Evolutionary conservation across 2,329 filamentous ascomycete species (phyloP).

Genomic region (Fusarium sp.): DNA sequence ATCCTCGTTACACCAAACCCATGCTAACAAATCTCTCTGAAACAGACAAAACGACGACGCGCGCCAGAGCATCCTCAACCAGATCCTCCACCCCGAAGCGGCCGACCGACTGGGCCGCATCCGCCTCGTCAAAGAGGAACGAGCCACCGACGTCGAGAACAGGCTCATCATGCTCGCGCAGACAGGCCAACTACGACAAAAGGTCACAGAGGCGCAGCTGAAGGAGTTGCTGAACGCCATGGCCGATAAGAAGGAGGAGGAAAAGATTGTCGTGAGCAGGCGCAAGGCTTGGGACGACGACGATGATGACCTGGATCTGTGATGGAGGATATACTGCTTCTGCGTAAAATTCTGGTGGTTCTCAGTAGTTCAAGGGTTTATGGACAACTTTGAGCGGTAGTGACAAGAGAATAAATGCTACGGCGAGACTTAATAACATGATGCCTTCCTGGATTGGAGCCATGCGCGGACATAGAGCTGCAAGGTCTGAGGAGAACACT

Average conservation of each 20-base stretch:
- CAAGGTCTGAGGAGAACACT: neutral
- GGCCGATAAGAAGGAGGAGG: constrained; percentile 80
- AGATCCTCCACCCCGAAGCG: constrained; percentile 95
- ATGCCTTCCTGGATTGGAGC: neutral
- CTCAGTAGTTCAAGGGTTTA: neutral
- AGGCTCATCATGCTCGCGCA: constrained; percentile 91
- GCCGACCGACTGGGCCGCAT: constrained; percentile 94
- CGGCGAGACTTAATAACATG: neutral
- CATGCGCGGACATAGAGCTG: neutral
- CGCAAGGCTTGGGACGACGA: constrained; percentile 89
- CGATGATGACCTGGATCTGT: constrained; percentile 80
- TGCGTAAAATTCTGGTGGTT: neutral
- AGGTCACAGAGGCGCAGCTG: constrained; percentile 92
- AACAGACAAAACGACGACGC: constrained; percentile 71
- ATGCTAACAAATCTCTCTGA: neutral
- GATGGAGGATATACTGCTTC: constrained; percentile 20
- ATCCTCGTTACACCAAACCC: neutral
- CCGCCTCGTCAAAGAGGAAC: constrained; percentile 92
- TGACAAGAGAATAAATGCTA: neutral
- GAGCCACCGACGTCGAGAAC: constrained; percentile 92
- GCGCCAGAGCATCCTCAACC: constrained; percentile 81
- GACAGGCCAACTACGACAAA: constrained; percentile 84
- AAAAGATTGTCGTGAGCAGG: constrained; percentile 88
- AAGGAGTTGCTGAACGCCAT: constrained; percentile 91
- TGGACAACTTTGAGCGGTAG: neutral